Base-by-base conservation (phyloP, 1,284 basidiomycete genomes). In the Uromyces viciae-fabae region DNA sequence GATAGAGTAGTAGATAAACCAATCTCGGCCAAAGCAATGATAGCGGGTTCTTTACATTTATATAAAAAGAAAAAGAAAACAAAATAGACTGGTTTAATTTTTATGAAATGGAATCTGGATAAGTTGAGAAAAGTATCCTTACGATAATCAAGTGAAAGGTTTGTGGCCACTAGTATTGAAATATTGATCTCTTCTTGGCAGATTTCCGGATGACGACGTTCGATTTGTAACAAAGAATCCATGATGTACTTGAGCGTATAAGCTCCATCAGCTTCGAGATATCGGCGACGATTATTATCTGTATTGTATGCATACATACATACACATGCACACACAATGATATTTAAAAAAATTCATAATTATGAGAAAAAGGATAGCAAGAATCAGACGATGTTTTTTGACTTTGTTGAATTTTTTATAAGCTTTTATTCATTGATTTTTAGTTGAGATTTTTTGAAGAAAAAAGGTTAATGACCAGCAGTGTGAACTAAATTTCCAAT, bases 401-500 rank as follows among this genome's bases (percentile, higher is more conserved):
- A 5, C 0, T 17, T 56, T 56, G 4, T 58, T 28, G 19, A 11
- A 52, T 5, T 52, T 19, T 19, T 73, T 25, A n/a, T 31, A 36
- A 2, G 40, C 17, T 14, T 28, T 2, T 71, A 8, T 19, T 49
- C 15, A 38, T 62, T 3, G 17, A 33, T 7, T 68, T 68, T 68
- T 28, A 38, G 8, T 68, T 68, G 36, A 25, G 17, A 14, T 33
- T 11, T 33, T 33, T 14, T 71, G n/a, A 71, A 71, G 22, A 71
- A 22, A n/a, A n/a, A 76, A 68, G 2, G 33, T 54, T 42, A 79
- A n/a, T 64, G 17, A 73, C 71, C 60, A 31, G 58, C 58, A 40
- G 78, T 74, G 58, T 81, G 78, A 31, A 81, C 78, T 42, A 81
- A 56, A 56, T 81, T 81, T 36, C 78, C 78, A 28, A 81, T n/a